Evolutionary conservation across 2,329 filamentous ascomycete species (phyloP).

Genomic region (Daldinia sp.): DNA sequence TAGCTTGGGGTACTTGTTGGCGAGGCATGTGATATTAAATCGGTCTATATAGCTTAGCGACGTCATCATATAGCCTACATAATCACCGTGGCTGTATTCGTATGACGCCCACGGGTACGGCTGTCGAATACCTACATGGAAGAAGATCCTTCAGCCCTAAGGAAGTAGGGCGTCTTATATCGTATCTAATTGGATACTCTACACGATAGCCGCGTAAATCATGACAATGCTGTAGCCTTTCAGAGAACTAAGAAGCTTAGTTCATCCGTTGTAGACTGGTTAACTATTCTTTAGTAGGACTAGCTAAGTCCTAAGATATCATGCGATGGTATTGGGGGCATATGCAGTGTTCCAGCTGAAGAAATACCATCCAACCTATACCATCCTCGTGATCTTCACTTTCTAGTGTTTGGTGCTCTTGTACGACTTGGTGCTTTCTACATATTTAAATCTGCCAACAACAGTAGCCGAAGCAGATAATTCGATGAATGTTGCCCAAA

Average conservation of each 20-base stretch:
- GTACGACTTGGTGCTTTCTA: not conserved
- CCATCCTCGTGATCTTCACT: not conserved
- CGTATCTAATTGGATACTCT: not conserved
- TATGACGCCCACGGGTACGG: not conserved
- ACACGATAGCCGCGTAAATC: not conserved
- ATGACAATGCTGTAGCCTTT: not conserved
- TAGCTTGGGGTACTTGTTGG: not conserved
- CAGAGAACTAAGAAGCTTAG: not conserved
- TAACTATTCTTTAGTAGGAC: not conserved
- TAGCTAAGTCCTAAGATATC: not conserved
- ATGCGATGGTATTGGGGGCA: not conserved
- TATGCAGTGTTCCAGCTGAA: not conserved
- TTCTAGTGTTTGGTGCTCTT: not conserved
- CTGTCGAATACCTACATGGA: not conserved
- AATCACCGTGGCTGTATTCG: not conserved
- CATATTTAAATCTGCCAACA: not conserved
- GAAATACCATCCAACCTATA: not conserved
- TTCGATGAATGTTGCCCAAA: not conserved
- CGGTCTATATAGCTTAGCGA: not conserved
- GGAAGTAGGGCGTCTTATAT: not conserved
- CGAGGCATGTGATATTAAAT: not conserved
- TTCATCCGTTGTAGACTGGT: not conserved
- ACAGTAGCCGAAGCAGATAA: not conserved
- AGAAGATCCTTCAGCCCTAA: not conserved
- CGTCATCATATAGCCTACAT: slow-evolving; percentile 1